Conservation (phyloP, 2,329 filamentous ascomycete genomes). For the Aspergillus tamarii region DNA sequence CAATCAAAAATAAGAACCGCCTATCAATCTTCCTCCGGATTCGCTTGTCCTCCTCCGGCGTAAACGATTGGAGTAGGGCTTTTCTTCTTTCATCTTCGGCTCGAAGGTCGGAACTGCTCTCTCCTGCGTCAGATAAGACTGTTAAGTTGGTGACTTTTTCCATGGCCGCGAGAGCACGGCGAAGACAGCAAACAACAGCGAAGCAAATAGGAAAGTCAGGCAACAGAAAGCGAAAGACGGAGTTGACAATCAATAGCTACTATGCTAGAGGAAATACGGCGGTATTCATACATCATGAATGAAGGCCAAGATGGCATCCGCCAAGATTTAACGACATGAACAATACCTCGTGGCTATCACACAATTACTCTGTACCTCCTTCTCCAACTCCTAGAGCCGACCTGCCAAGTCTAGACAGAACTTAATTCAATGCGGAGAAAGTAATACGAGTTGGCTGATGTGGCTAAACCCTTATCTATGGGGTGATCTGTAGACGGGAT, state of each 20-base stretch:
- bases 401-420: neutral
- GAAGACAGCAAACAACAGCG: too few species aligned
- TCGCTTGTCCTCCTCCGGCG: slow-evolving; percentile 15
- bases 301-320: neutral
- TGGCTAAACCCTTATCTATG: slow-evolving; percentile 4
- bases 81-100: slow-evolving; percentile 12
- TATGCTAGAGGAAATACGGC: neutral
- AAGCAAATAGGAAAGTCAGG: neutral
- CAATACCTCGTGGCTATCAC: neutral
- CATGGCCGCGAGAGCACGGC: neutral
- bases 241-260: neutral
- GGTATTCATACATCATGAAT: neutral
- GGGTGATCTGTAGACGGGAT: slow-evolving; percentile 17
- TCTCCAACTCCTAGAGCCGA: neutral
- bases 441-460: slow-evolving; percentile 3
- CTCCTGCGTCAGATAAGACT: neutral
- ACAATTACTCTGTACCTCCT: neutral
- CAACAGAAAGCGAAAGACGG: neutral
- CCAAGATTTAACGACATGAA: neutral
- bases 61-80: slow-evolving; percentile 15
- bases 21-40: slow-evolving; percentile 16
- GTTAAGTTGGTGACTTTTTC: neutral
- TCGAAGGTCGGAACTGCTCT: neutral
- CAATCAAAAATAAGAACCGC: slow-evolving; percentile 15
- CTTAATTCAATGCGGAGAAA: slow-evolving; percentile 5